These are phyloP conservation scores for Candida buenavistaensis DNA, from an alignment of 1,139 yeast genomes.

Conservation along the genomic window DNA sequence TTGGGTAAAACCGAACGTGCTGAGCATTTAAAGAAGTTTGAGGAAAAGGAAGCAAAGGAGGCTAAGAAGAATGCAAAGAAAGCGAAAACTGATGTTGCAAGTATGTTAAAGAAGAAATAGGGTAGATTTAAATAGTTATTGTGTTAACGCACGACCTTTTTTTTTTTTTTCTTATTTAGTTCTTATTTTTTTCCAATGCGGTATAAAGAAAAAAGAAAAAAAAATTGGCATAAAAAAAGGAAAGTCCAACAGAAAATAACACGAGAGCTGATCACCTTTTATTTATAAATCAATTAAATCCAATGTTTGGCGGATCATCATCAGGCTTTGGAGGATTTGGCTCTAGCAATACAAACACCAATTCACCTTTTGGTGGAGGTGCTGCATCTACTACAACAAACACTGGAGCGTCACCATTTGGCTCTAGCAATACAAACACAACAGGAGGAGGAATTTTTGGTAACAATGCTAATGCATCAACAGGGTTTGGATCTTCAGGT, in stretches of 20 bases:
- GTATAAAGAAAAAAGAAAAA: too few species aligned
- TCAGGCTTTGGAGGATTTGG: constrained; percentile 71
- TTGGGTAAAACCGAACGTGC: constrained; percentile 61
- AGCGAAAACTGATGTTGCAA: constrained; percentile 16
- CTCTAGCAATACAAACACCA: constrained; percentile 25
- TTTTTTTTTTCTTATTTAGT: too few species aligned
- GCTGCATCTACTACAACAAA: constrained; percentile 16
- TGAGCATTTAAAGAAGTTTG: constrained; percentile 45
- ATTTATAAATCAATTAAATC: constrained; percentile 4
- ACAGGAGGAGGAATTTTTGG: constrained; percentile 15
- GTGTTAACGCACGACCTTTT: too few species aligned
- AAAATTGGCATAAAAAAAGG: neutral
- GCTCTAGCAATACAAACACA: constrained; percentile 20
- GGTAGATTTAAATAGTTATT: constrained; percentile 12
- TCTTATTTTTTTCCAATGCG: too few species aligned
- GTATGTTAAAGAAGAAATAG: constrained; percentile 15
- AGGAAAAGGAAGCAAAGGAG: constrained; percentile 28
- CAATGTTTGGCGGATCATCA: constrained; percentile 48
- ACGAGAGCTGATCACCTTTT: neutral
- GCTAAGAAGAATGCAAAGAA: constrained; percentile 2
- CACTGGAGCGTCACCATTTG: constrained; percentile 35
- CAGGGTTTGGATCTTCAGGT: constrained; percentile 17
- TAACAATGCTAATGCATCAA: constrained; percentile 12
- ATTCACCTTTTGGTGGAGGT: constrained; percentile 31
- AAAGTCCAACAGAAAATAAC: neutral